Evolutionary conservation across 2,329 filamentous ascomycete genomes (phyloP).

Genomic region (Neofusicoccum umdonicola): DNA sequence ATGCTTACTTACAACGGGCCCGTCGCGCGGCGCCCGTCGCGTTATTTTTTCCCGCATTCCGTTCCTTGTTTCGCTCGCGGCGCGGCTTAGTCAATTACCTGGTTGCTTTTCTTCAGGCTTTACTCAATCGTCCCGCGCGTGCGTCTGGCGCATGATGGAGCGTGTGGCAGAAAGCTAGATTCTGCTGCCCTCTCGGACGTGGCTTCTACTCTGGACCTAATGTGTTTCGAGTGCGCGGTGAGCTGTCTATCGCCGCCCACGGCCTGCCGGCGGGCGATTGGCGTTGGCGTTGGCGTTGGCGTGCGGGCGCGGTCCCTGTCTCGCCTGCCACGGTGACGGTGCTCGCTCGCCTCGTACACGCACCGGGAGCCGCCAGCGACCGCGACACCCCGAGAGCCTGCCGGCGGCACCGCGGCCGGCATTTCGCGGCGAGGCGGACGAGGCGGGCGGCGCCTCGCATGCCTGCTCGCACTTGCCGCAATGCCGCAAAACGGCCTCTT

Average conservation of each 20-base stretch:
- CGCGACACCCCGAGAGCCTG: neutral
- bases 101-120: neutral
- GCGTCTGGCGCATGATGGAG: neutral
- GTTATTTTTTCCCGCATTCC: neutral
- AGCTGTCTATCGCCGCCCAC: neutral
- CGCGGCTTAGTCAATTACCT: neutral
- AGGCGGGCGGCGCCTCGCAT: too few relatives aligned
- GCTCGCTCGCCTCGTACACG: too few relatives aligned
- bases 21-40: neutral
- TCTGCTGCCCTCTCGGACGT: neutral
- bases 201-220: neutral
- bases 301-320: too few relatives aligned
- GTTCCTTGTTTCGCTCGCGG: neutral
- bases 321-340: too few relatives aligned
- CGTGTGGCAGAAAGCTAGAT: neutral
- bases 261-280: too few relatives aligned
- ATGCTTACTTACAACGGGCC: neutral
- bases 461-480: too few relatives aligned
- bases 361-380: too few relatives aligned
- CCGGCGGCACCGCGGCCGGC: slow-evolving; percentile 10
- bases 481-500: neutral
- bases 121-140: neutral
- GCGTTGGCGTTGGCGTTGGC: too few relatives aligned
- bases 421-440: neutral
- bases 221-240: neutral